Conservation (phyloP, 1,284 basidiomycete genomes). For the Uromyces viciae-fabae region DNA sequence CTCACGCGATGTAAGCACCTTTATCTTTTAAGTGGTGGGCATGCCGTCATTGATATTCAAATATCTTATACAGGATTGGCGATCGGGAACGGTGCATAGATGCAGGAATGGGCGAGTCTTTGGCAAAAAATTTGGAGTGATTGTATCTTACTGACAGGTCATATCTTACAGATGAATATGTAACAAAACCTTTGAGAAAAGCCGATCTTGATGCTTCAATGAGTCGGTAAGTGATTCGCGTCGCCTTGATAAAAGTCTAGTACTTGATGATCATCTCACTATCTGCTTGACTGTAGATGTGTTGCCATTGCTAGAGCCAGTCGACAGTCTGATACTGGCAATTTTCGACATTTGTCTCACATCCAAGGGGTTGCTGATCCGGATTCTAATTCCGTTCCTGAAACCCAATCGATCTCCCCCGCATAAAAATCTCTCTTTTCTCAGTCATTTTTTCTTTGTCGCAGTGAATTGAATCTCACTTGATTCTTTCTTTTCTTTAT, state of each 20-base stretch:
- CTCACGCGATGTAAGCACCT: constrained; percentile 64
- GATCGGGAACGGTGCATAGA: constrained; percentile 87
- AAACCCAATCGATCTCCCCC: background rate
- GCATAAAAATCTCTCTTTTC: background rate
- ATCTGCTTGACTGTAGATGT: background rate
- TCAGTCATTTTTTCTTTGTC: background rate
- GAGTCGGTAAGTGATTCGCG: constrained; percentile 28
- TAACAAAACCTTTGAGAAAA: constrained; percentile 57
- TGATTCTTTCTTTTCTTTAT: background rate
- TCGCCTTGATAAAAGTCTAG: background rate
- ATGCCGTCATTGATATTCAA: background rate
- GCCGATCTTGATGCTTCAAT: constrained; percentile 50
- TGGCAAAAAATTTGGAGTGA: background rate
- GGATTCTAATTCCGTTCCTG: background rate
- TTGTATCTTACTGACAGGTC: background rate
- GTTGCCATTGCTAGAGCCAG: constrained; percentile 39
- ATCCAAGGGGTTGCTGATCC: constrained; percentile 29
- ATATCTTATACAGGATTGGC: constrained; percentile 61
- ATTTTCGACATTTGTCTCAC: constrained; percentile 27
- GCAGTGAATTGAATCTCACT: background rate
- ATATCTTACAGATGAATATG: constrained; percentile 55
- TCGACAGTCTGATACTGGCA: constrained; percentile 19
- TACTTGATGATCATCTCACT: background rate
- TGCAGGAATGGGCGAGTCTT: constrained; percentile 67
- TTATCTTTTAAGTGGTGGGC: background rate